Conservation (phyloP, 345 rosid species). For the Pseudoturritis turrita region DNA sequence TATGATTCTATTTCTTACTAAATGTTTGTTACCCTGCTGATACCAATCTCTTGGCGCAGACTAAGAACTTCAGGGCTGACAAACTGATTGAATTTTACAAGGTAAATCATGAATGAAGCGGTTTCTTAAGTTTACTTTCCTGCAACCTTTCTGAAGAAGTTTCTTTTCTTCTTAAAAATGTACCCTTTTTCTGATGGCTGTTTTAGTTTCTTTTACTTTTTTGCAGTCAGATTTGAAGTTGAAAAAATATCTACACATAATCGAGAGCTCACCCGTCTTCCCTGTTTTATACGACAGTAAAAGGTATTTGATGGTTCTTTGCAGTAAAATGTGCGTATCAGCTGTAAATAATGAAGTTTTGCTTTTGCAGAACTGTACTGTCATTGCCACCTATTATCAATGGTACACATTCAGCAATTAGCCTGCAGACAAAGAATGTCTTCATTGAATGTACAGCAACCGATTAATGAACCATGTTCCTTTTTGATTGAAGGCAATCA, state of each 20-base stretch:
- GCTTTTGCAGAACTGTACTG: conserved; percentile 67
- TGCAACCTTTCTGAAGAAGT: neutral
- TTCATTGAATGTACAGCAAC: conserved; percentile 95
- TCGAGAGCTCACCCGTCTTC: conserved; percentile 78
- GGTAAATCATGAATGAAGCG: conserved; percentile 35
- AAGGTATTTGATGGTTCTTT: conserved; percentile 46
- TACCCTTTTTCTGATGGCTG: neutral
- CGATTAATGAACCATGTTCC: conserved; percentile 35
- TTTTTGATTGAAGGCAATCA: neutral
- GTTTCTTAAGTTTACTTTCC: neutral
- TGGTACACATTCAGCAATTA: conserved; percentile 92
- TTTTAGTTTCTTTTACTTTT: neutral
- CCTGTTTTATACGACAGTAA: conserved; percentile 72
- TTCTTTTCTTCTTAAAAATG: neutral
- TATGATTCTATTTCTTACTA: neutral
- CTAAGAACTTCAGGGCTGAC: conserved; percentile 63
- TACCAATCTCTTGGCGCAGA: conserved; percentile 37
- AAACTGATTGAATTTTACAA: conserved; percentile 72
- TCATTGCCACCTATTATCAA: conserved; percentile 93
- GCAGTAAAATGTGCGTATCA: neutral
- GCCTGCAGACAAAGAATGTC: conserved; percentile 85
- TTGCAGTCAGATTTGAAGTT: conserved; percentile 83
- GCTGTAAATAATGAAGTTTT: conserved; percentile 7
- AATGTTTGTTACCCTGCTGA: neutral
- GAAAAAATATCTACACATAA: conserved; percentile 86